Evolutionary conservation across 495 filamentous ascomycete genomes (phyloP), one percentile per base, ranked within the genome.

Genomic region (Talaromyces proteolyticus): DNA sequence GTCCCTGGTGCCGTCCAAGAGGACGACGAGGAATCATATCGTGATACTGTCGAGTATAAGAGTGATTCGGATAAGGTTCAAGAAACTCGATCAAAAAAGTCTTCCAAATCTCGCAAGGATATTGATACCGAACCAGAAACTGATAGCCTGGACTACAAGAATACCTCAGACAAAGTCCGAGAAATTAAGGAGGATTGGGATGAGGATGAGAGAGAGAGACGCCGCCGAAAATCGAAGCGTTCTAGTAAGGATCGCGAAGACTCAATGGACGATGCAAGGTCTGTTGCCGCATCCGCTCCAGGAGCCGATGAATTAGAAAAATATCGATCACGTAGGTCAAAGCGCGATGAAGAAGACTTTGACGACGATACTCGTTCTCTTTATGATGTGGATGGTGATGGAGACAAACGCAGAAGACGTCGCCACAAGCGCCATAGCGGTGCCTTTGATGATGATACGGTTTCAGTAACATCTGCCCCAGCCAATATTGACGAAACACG

Each of bases 401-500:
- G 50, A 25, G 47, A 56, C 23, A 57, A 55, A 8, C 55, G 57
- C 41, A 62, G 48, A 48, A 56, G 59, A 40, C 53, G 52, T 26
- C 55, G 51, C 19, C 59, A 58, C n/a, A 58, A 54, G 44, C 56
- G 59, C 3, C 52, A 61, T 22, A 57, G 54, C 29, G 55, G 47
- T 46, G 44, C 39, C 6, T 57, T 62, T 21, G 67, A 70, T 34
- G 67, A 70, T 34, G 68, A 74, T 26, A 53, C 57, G 8, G 56
- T 53, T 14, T 72, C 73, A 4, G 52, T 61, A 3, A 56, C 59
- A 0, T 72, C 70, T 23, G 65, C 72, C 7, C 61, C 63, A n/a
- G 60, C 62, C 25, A 54, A 58, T 25, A 53, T 60, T 34, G 57
- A 61, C 36, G 62, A 63, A 19, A 57, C 51, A 23, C 41, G 42